Evolutionary conservation across 345 rosid species (phyloP).

Genomic region (Salix purpurea): DNA sequence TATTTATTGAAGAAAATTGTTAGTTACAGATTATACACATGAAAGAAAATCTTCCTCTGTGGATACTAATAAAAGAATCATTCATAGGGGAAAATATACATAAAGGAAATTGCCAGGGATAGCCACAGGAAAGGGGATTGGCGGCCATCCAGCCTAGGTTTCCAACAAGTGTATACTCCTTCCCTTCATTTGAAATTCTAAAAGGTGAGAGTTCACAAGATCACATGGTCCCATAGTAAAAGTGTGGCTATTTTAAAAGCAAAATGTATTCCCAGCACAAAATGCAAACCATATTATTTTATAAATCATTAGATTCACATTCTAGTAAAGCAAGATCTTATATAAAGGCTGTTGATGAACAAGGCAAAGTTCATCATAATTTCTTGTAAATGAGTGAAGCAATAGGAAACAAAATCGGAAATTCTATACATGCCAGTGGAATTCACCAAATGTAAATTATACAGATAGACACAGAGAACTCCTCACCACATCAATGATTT

Average conservation of each 20-base stretch:
- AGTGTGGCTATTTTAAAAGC: background rate
- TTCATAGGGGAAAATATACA: no score
- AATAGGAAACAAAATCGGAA: background rate
- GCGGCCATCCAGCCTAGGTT: no score
- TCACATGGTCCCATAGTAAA: background rate
- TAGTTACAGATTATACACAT: background rate
- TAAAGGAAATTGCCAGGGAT: no score
- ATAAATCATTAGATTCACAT: no score
- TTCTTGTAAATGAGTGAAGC: background rate
- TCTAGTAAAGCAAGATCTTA: background rate
- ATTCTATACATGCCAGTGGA: background rate
- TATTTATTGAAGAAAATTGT: constrained; percentile 8
- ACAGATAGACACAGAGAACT: constrained; percentile 17
- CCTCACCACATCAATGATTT: constrained; percentile 71
- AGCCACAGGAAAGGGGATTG: no score
- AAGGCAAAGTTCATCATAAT: background rate
- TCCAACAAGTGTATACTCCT: background rate
- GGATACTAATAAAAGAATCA: no score
- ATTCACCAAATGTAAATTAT: background rate
- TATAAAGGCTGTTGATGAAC: background rate
- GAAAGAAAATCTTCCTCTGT: background rate
- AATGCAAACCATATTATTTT: no score
- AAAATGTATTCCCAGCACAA: no score
- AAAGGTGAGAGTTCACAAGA: background rate
- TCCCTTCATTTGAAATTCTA: background rate